Evolutionary conservation across 192 early-diverging fungal species (phyloP).

Genomic region (Chytriomyces sp.): DNA sequence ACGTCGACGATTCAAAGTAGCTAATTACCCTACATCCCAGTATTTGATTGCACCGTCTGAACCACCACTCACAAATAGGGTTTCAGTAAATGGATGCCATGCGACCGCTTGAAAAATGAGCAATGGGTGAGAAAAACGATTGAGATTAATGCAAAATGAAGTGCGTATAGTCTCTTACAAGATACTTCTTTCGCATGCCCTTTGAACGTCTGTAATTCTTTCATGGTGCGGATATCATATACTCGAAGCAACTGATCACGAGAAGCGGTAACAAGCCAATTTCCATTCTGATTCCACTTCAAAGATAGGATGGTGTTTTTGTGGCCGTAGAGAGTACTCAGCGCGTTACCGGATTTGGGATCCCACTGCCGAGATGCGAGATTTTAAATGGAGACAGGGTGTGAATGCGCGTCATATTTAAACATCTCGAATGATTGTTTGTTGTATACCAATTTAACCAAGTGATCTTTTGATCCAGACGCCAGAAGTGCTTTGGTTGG

Average conservation of each 20-base stretch:
- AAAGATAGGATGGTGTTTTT: slow-evolving; percentile 90
- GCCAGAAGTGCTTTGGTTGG: slow-evolving; percentile 90
- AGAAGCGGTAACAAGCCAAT: slow-evolving; percentile 91
- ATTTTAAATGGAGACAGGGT: background rate
- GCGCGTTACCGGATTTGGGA: slow-evolving; percentile 82
- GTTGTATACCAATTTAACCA: slow-evolving; percentile 72
- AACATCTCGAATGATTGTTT: background rate
- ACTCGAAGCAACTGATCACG: slow-evolving; percentile 90
- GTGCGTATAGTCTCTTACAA: slow-evolving; percentile 54
- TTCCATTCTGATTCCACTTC: slow-evolving; percentile 96
- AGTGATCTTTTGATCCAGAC: slow-evolving; percentile 93
- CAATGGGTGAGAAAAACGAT: background rate
- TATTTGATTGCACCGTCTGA: slow-evolving; percentile 84
- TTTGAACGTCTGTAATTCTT: slow-evolving; percentile 83
- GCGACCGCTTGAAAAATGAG: slow-evolving; percentile 64
- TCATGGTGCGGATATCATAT: slow-evolving; percentile 94
- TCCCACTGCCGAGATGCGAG: slow-evolving; percentile 70
- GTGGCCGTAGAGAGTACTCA: slow-evolving; percentile 92
- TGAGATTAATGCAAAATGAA: too few relatives aligned
- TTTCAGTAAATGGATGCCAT: slow-evolving; percentile 96
- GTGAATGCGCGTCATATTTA: background rate
- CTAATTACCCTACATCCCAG: slow-evolving; percentile 81
- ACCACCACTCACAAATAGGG: slow-evolving; percentile 87
- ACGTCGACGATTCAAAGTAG: slow-evolving; percentile 16
- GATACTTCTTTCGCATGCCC: slow-evolving; percentile 89